Base-by-base conservation (phyloP, 371 early-diverging fungal genomes). In the Sporodiniella umbellata region DNA sequence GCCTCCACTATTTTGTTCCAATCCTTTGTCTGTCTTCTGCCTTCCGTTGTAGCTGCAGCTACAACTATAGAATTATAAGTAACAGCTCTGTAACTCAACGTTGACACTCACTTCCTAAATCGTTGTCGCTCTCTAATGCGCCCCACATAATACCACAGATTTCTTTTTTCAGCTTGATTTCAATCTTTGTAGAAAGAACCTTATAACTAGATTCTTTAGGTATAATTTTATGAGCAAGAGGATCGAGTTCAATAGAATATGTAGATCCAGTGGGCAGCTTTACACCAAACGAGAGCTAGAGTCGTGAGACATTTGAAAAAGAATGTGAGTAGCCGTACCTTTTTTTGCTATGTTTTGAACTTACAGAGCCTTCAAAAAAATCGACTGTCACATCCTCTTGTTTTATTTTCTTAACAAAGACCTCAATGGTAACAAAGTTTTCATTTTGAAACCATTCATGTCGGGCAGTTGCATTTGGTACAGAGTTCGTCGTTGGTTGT, bases 401-500 rank as follows among this genome's bases (percentile, higher is more conserved):
- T 56, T 85, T 80, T 33, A 86, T 79, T n/a, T 90, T 87, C 74
- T 94, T 95, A 67, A 91, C 82, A 59, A 95, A 95, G 18, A 98
- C 76, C 53, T 88, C 84, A 33, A 98, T 73, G 8, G 86, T 92
- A 35, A 98, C 87, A 62, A 74, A 84, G 48, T 78, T 67, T 58
- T 96, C 96, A 56, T 87, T 97, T 74, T 98, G 98, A 72, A 92
- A 96, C 96, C 96, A 96, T 67, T 97, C 97, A 59, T 95, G 93
- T 63, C 96, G 8, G 15, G 38, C 42, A 8, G 42, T 42, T 40
- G 21, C 21, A 39, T 39, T 39, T 15, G 21, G 21, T 4, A 53
- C 63, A 35, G 53, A 40, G 10, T 43, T 55, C 17, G 8, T 39
- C 21, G 39, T 19, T 14, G 49, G 38, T 15, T 52, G 33, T 21